Evolutionary conservation across 768 basidiomycete species (phyloP), one percentile per base, ranked within the genome.

Genomic region (Tubosaeta sp.): DNA sequence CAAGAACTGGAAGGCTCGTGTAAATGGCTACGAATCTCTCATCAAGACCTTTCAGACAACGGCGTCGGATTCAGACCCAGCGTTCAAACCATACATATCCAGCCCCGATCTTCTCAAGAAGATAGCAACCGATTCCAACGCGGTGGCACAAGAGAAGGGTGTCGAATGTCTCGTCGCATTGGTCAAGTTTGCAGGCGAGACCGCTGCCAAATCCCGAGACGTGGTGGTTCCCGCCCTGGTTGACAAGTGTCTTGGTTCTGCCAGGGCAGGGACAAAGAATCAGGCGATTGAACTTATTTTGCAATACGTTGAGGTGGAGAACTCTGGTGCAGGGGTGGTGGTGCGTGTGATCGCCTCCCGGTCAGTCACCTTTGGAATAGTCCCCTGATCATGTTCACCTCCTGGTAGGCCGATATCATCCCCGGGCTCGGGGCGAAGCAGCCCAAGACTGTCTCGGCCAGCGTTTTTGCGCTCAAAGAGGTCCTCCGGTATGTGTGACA

Each of bases 1-100:
- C 77, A 98, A 97, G 80, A 95, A 95, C 68, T 99, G 97, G 97
- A 98, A 98, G 72, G 97, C 97, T 52, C 86, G 97, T 60, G 83
- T 95, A 63, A 92, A 84, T 68, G 97, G 83, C 56, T 99, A 98
- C 70, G 89, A 91, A 65, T 72, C 86, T 19, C 82, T 98, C 58
- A 82, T 87, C 74, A 86, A 88, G 71, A 85, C 81, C 52, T 97
- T 97, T 69, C 84, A 85, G 64, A 86, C 83, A 41, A 93, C 94
- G 45, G 87, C 87, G 60, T 93, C 92, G 44, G 95, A 98, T 67
- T 82, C 83, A 59, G 95, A 97, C 77, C 91, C 93, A 44, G 89
- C 88, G 26, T 98, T 99, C 77, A 85, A 83, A 61, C 90, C 91
- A 12, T 98, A 93, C 70, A 65, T 89, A 54, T 84, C 81, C 70